Evolutionary conservation across 306 rosid genomes (phyloP).

Genomic region (Spatholobus suberectus): DNA sequence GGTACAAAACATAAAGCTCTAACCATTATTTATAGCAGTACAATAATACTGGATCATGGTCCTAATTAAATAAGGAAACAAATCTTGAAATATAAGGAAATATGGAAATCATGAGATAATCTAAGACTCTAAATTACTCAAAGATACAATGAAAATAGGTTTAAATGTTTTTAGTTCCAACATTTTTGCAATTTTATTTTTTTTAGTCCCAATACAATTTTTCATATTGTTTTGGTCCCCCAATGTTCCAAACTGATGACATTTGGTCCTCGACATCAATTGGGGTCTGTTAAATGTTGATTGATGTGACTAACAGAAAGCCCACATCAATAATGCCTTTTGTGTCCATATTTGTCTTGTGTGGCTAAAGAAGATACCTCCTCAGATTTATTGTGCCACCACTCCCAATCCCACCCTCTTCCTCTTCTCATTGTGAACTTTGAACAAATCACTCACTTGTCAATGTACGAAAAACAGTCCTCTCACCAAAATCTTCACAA

Average conservation of each 20-base stretch:
- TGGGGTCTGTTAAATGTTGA: background rate
- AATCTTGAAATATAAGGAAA: background rate
- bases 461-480: background rate
- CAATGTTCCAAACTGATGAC: background rate
- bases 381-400: background rate
- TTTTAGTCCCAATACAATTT: background rate
- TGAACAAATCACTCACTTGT: background rate
- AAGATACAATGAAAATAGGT: background rate
- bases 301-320: background rate
- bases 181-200: background rate
- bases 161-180: background rate
- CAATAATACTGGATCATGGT: background rate
- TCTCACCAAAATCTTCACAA: slow-evolving; percentile 19
- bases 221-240: background rate
- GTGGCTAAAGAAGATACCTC: background rate
- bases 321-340: background rate
- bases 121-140: background rate
- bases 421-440: background rate
- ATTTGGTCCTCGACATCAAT: background rate
- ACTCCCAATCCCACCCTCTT: background rate
- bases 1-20: background rate
- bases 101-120: background rate
- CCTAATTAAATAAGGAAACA: background rate
- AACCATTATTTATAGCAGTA: background rate
- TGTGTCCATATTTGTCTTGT: background rate